Evolutionary conservation across 1,284 basidiomycete species (phyloP), one percentile per base, ranked within the genome.

Genomic region (Vanrija sp.): DNA sequence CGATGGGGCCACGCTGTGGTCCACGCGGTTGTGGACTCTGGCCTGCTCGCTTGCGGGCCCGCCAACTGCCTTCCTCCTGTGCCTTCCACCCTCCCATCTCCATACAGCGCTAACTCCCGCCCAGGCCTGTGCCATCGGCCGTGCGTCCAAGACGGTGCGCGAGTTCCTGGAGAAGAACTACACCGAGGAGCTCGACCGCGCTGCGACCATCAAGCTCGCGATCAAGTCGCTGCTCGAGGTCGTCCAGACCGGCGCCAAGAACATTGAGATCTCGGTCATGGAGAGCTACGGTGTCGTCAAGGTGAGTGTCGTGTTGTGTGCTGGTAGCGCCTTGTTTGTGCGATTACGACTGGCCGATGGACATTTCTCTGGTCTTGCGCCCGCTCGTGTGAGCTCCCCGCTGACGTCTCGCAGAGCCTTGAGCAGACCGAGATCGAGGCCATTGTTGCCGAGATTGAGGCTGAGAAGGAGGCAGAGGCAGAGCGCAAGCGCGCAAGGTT

Each of bases 151-250:
- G 80, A 98, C 96, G 5, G 96, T 99, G 12, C 87, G 95, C 53
- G 96, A 99, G 74, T 99, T 98, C 78, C 78, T 99, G 56, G 96
- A 98, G 78, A 98, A 98, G 83, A 97, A 98, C 71, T 91, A 96
- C 79, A 91, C 87, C 65, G 93, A 97, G 62, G 89, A 90, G 64
- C 82, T 97, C 79, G 81, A 83, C 14, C 83, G 89, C 58, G 92
- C 93, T 40, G 91, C 94, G 57, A 86, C 89, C 48, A 90, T 98
- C 78, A 98, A 98, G 76, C 81, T 98, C 40, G 91, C 96, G 0
- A 85, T 98, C 67, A 98, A 98, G 81, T 91, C 89, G 72, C 79
- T 99, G 68, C 81, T 99, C 25, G 96, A 99, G 74, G 95, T 99
- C 26, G 96, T 99, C 2, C 96, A 98, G 79, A 98, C 96, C 1